These are phyloP conservation scores for Ampelocalamus luodianensis DNA, from an alignment of 176 grass and related monocot genomes.

Conservation along the genomic window DNA sequence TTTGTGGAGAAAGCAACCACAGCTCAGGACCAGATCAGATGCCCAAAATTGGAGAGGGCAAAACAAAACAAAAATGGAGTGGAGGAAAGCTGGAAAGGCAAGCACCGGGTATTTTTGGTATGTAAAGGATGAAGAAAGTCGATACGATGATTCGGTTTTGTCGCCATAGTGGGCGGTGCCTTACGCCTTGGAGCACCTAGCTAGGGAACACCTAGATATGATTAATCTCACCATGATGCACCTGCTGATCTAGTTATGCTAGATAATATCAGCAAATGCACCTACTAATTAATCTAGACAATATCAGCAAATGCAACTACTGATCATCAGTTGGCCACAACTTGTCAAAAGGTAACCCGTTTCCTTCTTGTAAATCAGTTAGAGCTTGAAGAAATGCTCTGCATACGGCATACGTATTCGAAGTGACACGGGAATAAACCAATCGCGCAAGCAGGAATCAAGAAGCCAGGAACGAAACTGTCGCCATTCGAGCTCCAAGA, in stretches of 20 bases:
- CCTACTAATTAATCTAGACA: neutral
- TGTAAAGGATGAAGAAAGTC: neutral
- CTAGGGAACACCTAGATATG: neutral
- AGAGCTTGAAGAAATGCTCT: neutral
- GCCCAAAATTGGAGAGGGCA: neutral
- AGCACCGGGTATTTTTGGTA: neutral
- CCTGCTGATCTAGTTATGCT: neutral
- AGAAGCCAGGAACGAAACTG: neutral
- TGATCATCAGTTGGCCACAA: neutral
- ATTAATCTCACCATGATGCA: neutral
- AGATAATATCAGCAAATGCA: neutral
- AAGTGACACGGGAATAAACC: neutral
- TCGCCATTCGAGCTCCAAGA: neutral
- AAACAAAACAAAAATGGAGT: neutral
- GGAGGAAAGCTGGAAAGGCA: neutral
- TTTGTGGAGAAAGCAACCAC: constrained; percentile 45
- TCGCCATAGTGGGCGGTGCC: constrained; percentile 13
- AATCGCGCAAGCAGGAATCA: neutral
- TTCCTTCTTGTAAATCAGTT: no score
- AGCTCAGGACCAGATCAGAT: constrained; percentile 35
- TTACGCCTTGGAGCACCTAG: constrained; percentile 42
- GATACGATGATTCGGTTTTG: constrained; percentile 28
- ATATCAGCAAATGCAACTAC: neutral
- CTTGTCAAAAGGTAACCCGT: neutral
- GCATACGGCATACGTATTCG: neutral